Conservation (phyloP, 2,329 filamentous ascomycete species). For the Xylaria digitata region DNA sequence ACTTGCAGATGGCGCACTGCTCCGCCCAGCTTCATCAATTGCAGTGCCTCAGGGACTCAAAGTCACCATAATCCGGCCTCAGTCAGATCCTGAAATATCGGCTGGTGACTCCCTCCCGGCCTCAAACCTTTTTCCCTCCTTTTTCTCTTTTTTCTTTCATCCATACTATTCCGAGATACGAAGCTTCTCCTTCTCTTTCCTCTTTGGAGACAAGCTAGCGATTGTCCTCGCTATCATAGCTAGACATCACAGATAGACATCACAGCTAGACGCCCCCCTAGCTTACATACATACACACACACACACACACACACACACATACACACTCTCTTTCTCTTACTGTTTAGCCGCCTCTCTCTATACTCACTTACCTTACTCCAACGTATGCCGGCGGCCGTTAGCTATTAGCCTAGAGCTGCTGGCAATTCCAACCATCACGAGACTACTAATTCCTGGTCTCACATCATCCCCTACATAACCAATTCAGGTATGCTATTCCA, state of each 20-base stretch:
- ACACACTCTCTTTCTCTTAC: conserved; percentile 11
- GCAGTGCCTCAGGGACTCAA: conserved; percentile 42
- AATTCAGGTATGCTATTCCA: conserved; percentile 22
- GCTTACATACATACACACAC: conserved; percentile 8
- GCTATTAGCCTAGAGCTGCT: conserved; percentile 15
- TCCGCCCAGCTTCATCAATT: conserved; percentile 45
- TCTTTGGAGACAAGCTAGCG: conserved; percentile 27
- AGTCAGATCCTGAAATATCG: conserved; percentile 50
- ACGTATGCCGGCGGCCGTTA: conserved; percentile 12
- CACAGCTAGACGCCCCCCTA: conserved; percentile 15
- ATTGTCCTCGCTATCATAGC: conserved; percentile 18
- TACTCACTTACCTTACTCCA: neutral
- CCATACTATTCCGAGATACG: conserved; percentile 27
- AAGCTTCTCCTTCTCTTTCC: conserved; percentile 33
- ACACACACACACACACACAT: conserved; percentile 7
- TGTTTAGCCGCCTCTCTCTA: neutral
- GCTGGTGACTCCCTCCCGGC: conserved; percentile 49
- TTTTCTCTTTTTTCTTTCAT: conserved; percentile 37
- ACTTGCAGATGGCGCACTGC: conserved; percentile 39
- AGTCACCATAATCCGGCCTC: conserved; percentile 37
- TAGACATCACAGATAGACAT: conserved; percentile 18
- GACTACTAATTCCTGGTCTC: neutral
- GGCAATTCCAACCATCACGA: conserved; percentile 12
- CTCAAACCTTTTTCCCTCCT: conserved; percentile 38
- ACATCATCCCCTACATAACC: neutral